Conservation (phyloP, 176 grass and related monocot species). For the Cocos nucifera region DNA sequence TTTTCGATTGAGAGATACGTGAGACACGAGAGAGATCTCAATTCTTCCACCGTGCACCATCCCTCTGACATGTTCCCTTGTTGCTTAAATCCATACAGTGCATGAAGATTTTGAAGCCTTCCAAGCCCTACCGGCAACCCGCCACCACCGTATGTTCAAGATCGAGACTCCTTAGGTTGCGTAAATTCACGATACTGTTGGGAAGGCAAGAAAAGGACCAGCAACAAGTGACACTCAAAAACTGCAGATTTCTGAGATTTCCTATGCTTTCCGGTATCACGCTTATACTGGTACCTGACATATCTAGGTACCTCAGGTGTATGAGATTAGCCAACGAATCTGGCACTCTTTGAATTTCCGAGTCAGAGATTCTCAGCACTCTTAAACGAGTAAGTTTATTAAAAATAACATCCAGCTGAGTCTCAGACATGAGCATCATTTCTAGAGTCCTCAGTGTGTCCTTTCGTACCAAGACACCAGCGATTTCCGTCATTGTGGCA, state of each 20-base stretch:
- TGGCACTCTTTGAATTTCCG: conserved; percentile 40
- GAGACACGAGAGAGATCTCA: too few relatives aligned
- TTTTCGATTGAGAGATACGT: too few relatives aligned
- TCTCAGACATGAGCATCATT: conserved; percentile 26
- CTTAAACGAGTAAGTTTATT: conserved; percentile 29
- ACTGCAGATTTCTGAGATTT: too few relatives aligned
- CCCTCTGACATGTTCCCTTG: too few relatives aligned
- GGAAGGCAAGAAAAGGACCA: too few relatives aligned
- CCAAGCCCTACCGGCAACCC: too few relatives aligned
- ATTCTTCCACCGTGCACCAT: too few relatives aligned
- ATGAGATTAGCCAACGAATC: conserved; percentile 39
- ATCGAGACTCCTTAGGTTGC: not conserved
- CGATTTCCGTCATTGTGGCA: conserved; percentile 3
- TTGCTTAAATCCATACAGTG: too few relatives aligned
- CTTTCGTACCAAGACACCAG: conserved; percentile 54
- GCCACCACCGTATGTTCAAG: not conserved
- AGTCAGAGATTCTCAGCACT: conserved; percentile 54
- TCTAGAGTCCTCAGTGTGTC: conserved; percentile 30
- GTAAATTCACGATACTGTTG: too few relatives aligned
- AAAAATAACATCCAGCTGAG: conserved; percentile 29
- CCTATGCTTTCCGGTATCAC: too few relatives aligned
- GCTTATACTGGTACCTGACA: not conserved
- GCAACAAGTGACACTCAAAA: too few relatives aligned
- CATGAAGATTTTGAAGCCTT: too few relatives aligned
- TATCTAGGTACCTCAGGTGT: conserved; percentile 60